A percentile compares a stretch with the other conserved stretches of the same genome.
Conservation (phyloP, 805 yeast genomes). For the Ogataea saltuana region DNA sequence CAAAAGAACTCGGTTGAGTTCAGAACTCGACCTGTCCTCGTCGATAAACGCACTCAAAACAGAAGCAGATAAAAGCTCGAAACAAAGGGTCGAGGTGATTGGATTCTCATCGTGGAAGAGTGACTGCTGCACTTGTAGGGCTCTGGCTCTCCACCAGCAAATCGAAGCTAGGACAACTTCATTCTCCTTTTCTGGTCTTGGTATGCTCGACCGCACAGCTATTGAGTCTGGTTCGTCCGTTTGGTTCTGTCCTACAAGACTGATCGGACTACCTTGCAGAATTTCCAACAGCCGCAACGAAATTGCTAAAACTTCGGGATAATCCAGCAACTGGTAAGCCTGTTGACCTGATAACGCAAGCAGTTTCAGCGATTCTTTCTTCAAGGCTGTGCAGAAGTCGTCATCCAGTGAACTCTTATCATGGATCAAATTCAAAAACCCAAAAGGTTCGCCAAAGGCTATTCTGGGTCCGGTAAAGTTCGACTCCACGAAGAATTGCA, state of each 20-base stretch:
- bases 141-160: conserved; percentile 78
- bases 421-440: too few species aligned
- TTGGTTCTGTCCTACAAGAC: conserved; percentile 13
- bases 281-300: conserved; percentile 46
- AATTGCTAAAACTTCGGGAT: conserved; percentile 47
- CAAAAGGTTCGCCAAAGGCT: conserved; percentile 31
- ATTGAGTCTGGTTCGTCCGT: conserved; percentile 25
- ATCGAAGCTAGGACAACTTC: conserved; percentile 47
- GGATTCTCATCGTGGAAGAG: conserved; percentile 61
- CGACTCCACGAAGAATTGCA: conserved; percentile 70
- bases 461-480: conserved; percentile 84
- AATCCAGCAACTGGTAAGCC: conserved; percentile 61
- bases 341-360: conserved; percentile 53
- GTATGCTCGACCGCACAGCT: conserved; percentile 22
- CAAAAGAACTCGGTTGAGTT: conserved; percentile 37
- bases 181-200: conserved; percentile 15
- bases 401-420: too few species aligned
- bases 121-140: conserved; percentile 62
- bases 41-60: conserved; percentile 37
- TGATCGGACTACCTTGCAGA: conserved; percentile 35
- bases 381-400: too few species aligned
- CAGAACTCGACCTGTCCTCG: conserved; percentile 34
- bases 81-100: conserved; percentile 42
- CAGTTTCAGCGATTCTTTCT: conserved; percentile 10
- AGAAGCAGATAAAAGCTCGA: conserved; percentile 40